Evolutionary conservation across 1,139 yeast species (phyloP), one percentile per base, ranked within the genome.

Genomic region (Arxiozyma slooffiae): DNA sequence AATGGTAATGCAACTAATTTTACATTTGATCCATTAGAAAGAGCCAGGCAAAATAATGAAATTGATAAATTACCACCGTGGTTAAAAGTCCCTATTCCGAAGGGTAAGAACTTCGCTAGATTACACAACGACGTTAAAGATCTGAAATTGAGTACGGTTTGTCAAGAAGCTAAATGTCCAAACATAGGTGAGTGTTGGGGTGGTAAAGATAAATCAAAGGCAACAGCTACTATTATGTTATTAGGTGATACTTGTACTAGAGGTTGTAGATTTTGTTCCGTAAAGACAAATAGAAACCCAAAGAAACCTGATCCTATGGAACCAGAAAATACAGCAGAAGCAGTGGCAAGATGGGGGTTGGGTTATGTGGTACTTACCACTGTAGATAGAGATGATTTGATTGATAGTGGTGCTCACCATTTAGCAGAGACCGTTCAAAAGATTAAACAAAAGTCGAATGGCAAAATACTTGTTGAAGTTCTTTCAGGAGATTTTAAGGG

Each of bases 181-280:
- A 94, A 94, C 67, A 94, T 94, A 54, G 97, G 97, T 48, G 99
- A 94, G 68, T 94, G 99, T 70, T 94, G 99, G 99, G 97, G 98
- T 50, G 98, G 98, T 37, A 81, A 84, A 62, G 81, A 77, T 60
- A 89, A 89, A 68, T 78, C 90, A 7, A 94, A 87, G 62, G 97
- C 98, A n/a, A 94, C 99, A 4, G 98, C 98, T 6, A 94, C 99
- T 3, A 92, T 94, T 61, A 94, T 94, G 99, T 75, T 94, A 56
- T 77, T 94, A 77, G 99, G 99, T 54, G 98, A 94, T 63, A 92
- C 98, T 0, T 94, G 99, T 71, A 94, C 99, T 4, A 77, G 99
- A 69, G 99, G 98, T 14, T 94, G 99, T 67, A 77, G 99, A 55
- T 94, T 94, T 71, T 94, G 99, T 68, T 85, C 96, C 1, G 98